These are phyloP conservation scores for Tagetes erecta DNA, from an alignment of 129 eudicot species.

Conservation along the genomic window DNA sequence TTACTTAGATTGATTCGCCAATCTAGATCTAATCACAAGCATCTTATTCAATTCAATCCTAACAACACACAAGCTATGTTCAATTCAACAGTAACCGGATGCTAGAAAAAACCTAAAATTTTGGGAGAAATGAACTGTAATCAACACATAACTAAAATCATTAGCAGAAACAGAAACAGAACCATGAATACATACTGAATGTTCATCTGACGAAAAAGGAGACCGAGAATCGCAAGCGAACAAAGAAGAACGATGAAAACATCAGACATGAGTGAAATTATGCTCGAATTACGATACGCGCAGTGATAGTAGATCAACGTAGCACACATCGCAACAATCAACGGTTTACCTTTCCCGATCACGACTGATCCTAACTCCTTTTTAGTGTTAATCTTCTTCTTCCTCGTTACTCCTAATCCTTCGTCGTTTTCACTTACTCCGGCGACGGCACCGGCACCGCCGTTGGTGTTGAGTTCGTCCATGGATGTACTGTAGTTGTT, in stretches of 20 bases:
- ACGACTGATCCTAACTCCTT: conserved; percentile 35
- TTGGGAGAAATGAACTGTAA: not conserved
- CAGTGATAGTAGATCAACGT: conserved; percentile 86
- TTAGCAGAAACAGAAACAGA: not conserved
- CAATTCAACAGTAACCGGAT: not conserved
- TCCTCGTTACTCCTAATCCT: conserved; percentile 19
- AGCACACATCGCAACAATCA: conserved; percentile 62
- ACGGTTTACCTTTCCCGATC: conserved; percentile 51
- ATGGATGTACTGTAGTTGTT: conserved; percentile 14
- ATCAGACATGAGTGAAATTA: conserved; percentile 75
- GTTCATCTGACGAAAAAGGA: conserved; percentile 95
- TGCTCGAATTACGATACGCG: conserved; percentile 69
- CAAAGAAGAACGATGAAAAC: conserved; percentile 89
- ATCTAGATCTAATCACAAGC: too few species aligned
- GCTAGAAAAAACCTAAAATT: conserved; percentile 5
- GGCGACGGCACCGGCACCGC: not conserved
- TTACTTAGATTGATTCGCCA: too few species aligned
- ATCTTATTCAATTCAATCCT: too few species aligned
- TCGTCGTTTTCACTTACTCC: conserved; percentile 33
- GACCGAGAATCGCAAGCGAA: conserved; percentile 93
- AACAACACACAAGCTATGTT: too few species aligned
- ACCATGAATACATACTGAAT: conserved; percentile 39
- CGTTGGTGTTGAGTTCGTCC: conserved; percentile 34
- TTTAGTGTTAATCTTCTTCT: conserved; percentile 15
- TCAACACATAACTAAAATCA: not conserved